Evolutionary conservation across 2,329 filamentous ascomycete species (phyloP), one percentile per base, ranked within the genome.

Genomic region (Fusarium luffae): DNA sequence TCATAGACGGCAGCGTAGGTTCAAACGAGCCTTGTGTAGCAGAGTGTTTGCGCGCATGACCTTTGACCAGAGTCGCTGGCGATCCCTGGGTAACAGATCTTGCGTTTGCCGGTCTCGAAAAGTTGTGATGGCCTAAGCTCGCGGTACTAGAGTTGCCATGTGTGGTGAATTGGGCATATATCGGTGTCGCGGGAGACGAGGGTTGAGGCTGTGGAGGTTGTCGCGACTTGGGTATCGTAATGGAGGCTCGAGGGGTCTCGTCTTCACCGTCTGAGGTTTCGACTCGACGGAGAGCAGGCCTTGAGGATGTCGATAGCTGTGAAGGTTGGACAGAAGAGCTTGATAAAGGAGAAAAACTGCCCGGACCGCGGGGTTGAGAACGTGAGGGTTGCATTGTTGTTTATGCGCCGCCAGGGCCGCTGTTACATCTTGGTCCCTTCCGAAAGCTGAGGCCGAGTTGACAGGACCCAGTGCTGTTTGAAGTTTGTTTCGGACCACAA

Each of bases 1-100:
- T 85, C 47, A 86, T 87, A 4, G 88, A 90, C 23, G 92, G 90
- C 49, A 94, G 82, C 23, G 86, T 89, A 43, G 92, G 88, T 77
- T 94, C 92, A 76, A 94, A 94, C 75, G 90, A 88, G 74, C 92
- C 92, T 77, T 92, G 91, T 11, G 88, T 92, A 71, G 91, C 88
- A 65, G 92, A 92, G 74, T 92, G 87, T 70, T 89, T 90, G 80
- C 90, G 79, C 77, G 87, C 80, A 84, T 91, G 82, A 25, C 76
- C 77, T 65, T 81, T 82, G 54, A 74, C 77, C 57, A 71, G 69
- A 51, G 76, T 80, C 59, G 76, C 74, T 23, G 76, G 65, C 56
- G 75, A 73, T 68, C 76, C 68, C 69, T 78, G 74, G 50, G 77
- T 69, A 50, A 71, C 71, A 49, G 74, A 60, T 25, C 79, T 75